Evolutionary conservation across 257 asterid species (phyloP), one percentile per base, ranked within the genome.

Genomic region (Solanum virginianum): DNA sequence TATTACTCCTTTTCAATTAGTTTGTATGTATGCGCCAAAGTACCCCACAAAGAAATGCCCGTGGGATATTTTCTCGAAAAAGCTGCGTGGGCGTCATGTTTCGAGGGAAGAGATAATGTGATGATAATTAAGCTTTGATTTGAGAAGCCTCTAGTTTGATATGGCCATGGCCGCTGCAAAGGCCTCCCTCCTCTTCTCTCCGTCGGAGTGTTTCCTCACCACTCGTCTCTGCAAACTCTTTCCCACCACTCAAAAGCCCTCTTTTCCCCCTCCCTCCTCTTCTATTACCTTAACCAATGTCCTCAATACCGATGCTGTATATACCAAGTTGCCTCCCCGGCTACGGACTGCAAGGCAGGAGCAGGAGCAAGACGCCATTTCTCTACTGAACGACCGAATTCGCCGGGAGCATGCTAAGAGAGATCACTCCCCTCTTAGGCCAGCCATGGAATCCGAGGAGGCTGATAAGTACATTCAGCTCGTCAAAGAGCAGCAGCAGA

Each of bases 401-500:
- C 92, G 97, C 57, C 91, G 95, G 12, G 98, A 95, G 90, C 97
- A 92, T 69, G 86, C 89, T 72, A 91, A 91, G 89, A 87, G 98
- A 82, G 94, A 91, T n/a, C 88, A 90, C 7, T 85, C 88, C 79
- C 86, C 91, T 43, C 85, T 89, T 54, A 87, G 92, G 90, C 90
- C 93, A 45, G 80, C 90, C 79, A 90, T 95, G 91, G 96, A 93
- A 72, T 86, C 97, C 20, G 85, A 72, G 85, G 99, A 94, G 91
- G 97, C 98, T n/a, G 98, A 94, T 81, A 89, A 86, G 93, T 96
- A 93, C 88, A 93, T 96, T 90, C 92, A 89, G 88, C 90, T 89
- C 57, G 99, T 94, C 75, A 94, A 93, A 87, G 93, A 93, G 91
- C 96, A 96, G 91, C 99, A 96, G 89, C 95, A 92, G 89, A 93